phyloP scores from a whole-genome alignment of 768 basidiomycete species.

The Hericium erinaceus region DNA sequence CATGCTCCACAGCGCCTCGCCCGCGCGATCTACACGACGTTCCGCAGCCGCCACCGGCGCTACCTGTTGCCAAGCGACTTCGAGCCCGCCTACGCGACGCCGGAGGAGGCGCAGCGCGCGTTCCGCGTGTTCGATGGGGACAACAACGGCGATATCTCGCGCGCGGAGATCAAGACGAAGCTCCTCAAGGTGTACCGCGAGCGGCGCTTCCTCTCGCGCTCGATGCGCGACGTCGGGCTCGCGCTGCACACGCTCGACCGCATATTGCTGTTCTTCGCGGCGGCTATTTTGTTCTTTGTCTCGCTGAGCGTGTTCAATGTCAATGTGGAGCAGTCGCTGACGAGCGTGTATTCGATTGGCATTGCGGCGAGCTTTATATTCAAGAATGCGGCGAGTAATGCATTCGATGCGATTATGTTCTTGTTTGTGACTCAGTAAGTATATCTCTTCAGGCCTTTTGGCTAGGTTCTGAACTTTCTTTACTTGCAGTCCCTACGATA shows the following conservation, averaged over 20 bases:
- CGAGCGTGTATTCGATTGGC: conserved; percentile 63
- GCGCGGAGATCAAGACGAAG: conserved; percentile 63
- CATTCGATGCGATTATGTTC: conserved; percentile 78
- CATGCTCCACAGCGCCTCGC: conserved; percentile 47
- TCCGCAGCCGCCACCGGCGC: conserved; percentile 43
- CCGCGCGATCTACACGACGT: conserved; percentile 51
- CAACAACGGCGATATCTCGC: conserved; percentile 67
- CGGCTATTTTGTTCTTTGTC: conserved; percentile 62
- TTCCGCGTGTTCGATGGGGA: conserved; percentile 74
- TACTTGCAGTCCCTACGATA: conserved; percentile 57
- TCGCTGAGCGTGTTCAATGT: conserved; percentile 66
- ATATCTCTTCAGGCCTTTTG: background rate
- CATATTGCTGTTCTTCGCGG: conserved; percentile 54
- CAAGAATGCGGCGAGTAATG: conserved; percentile 60
- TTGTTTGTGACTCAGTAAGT: conserved; percentile 75
- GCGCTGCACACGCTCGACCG: conserved; percentile 58
- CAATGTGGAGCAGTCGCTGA: conserved; percentile 51
- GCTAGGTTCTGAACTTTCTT: conserved; percentile 7
- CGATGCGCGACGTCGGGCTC: conserved; percentile 65
- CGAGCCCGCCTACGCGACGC: conserved; percentile 54
- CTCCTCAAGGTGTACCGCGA: conserved; percentile 70
- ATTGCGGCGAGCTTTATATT: conserved; percentile 77
- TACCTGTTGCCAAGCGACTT: conserved; percentile 67
- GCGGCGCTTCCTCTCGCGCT: conserved; percentile 63
- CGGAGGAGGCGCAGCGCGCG: conserved; percentile 48